Evolutionary conservation across 352 stramenopile genomes (phyloP), one percentile per base, ranked within the genome.

Genomic region (Phytophthora capsici): DNA sequence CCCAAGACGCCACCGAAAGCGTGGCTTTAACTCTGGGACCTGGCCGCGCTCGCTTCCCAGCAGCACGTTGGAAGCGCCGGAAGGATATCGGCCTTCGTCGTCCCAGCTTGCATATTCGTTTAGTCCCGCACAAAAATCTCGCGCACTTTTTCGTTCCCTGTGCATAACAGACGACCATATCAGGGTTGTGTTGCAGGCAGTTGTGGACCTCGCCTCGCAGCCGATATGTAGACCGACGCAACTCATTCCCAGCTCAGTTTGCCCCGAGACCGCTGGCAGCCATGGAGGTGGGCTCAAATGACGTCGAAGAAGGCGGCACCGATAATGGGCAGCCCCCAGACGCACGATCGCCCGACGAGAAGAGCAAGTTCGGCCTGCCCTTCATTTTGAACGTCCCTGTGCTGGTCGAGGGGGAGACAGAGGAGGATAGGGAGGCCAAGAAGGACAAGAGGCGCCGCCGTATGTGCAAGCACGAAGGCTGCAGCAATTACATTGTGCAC

Each of bases 401-500:
- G 26, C 26, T 32, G 6, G 12, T 7, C 26, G 26, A 32, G 26
- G 26, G 23, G 23, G 14, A 38, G 4, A 10, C 6, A 10, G 3
- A 41, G 34, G 34, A 41, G 53, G 4, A 37, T 37, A 43, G 52
- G 9, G 50, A 66, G 14, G 70, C 49, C 12, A 56, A 66, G 17
- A 71, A 78, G 30, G 76, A 75, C 44, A 82, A 79, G 56, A 81
- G 74, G 45, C 63, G 73, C 19, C 60, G 63, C 16, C 59, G 73
- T 7, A 68, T 56, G 23, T 85, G 77, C 56, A 73, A 63, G 12
- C 50, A 71, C 37, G 70, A 81, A 6, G 77, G 74, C 23, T 85
- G 73, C 63, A 54, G 22, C 53, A 82, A 81, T 49, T 85, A 85
- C 59, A 85, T 77, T 26, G 72, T 83, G 37, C 68, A 82, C 53